phyloP scores from a whole-genome alignment of 2,329 filamentous ascomycete species.

The Exophiala alcalophila region DNA sequence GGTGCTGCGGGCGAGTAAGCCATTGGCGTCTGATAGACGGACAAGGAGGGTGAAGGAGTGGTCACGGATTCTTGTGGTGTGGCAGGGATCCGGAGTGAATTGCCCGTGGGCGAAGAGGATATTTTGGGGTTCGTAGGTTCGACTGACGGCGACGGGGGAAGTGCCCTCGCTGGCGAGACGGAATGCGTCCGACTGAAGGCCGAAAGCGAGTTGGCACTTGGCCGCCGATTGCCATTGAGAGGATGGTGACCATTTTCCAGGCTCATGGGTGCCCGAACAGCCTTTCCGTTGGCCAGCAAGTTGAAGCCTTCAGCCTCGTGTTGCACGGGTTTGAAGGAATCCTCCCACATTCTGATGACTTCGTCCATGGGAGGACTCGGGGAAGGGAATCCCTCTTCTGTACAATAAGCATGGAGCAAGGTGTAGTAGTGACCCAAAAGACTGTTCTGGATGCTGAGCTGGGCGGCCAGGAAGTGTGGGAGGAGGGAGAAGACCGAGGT shows the following conservation, averaged over 20 bases:
- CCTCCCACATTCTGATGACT: constrained; percentile 65
- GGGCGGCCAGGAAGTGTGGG: constrained; percentile 65
- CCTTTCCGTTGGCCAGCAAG: constrained; percentile 65
- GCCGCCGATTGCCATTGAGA: constrained; percentile 42
- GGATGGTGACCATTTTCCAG: constrained; percentile 43
- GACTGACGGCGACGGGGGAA: constrained; percentile 32
- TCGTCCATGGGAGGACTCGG: constrained; percentile 70
- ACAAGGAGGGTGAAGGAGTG: constrained; percentile 31
- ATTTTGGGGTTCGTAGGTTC: constrained; percentile 38
- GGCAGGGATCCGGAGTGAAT: constrained; percentile 34
- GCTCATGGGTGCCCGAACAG: constrained; percentile 56
- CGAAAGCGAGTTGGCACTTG: constrained; percentile 38
- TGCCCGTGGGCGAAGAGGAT: constrained; percentile 32
- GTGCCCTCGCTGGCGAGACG: constrained; percentile 32
- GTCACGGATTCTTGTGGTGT: constrained; percentile 17
- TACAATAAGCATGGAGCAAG: constrained; percentile 68
- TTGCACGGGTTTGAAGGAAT: constrained; percentile 61
- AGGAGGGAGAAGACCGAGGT: constrained; percentile 69
- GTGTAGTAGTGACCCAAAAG: constrained; percentile 78
- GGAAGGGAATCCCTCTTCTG: constrained; percentile 65
- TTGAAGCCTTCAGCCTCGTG: constrained; percentile 64
- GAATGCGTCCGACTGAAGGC: constrained; percentile 34
- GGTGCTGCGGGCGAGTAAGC: constrained; percentile 41
- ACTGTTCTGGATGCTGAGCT: constrained; percentile 74
- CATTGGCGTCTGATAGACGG: constrained; percentile 31